Conservation (phyloP, 495 filamentous ascomycete species). For the Aspergillus cavernicola region DNA sequence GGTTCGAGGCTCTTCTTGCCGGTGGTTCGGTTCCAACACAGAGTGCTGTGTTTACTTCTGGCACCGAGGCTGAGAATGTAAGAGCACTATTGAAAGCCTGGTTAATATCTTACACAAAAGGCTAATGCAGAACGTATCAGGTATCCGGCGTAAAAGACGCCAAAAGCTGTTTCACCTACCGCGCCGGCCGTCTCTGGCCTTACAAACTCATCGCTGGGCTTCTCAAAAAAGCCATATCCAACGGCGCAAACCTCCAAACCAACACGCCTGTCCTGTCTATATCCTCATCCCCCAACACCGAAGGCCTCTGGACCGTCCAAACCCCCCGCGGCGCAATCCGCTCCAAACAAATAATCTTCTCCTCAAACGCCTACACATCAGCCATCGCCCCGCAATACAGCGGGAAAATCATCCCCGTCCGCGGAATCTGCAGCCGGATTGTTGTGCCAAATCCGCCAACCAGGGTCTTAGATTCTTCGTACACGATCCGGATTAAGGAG, state of each 20-base stretch:
- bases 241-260: constrained; percentile 72
- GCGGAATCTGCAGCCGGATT: constrained; percentile 47
- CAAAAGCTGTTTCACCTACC: constrained; percentile 34
- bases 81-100: background rate
- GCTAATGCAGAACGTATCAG: constrained; percentile 35
- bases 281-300: constrained; percentile 24
- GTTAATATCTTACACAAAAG: constrained; percentile 21
- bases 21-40: constrained; percentile 15
- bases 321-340: constrained; percentile 62
- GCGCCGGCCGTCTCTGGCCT: constrained; percentile 61
- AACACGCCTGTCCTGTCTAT: constrained; percentile 59
- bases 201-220: constrained; percentile 76
- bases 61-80: constrained; percentile 14
- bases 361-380: constrained; percentile 79
- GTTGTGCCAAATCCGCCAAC: constrained; percentile 17
- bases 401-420: constrained; percentile 71
- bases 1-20: constrained; percentile 11
- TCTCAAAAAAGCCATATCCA: constrained; percentile 52
- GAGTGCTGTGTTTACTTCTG: background rate
- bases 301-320: constrained; percentile 37
- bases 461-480: background rate
- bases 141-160: constrained; percentile 50
- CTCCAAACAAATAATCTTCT: constrained; percentile 61
- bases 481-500: background rate
- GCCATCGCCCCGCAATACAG: constrained; percentile 63